Evolutionary conservation across 176 grass and related monocot genomes (phyloP).

Genomic region (Tuctoria greenei): DNA sequence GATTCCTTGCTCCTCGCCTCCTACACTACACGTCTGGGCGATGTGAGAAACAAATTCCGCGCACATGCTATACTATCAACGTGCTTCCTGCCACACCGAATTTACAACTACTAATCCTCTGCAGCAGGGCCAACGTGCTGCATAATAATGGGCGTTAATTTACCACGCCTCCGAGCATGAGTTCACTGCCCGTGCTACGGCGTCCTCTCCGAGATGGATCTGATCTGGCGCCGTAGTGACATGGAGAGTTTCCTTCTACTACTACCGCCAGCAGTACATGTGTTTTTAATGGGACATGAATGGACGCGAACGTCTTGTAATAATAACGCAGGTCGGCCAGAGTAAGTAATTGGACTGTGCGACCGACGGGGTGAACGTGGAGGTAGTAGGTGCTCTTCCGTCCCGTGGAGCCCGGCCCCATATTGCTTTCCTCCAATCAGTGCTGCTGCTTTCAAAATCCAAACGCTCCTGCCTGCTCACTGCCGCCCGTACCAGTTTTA

Average conservation of each 20-base stretch:
- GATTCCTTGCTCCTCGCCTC: conserved; percentile 10
- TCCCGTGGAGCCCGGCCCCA: not conserved
- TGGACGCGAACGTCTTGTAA: not conserved
- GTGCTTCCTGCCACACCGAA: not conserved
- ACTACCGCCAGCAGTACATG: not conserved
- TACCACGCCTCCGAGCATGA: not conserved
- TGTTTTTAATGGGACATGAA: conserved; percentile 28
- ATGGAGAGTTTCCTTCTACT: not conserved
- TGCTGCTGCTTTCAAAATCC: not conserved
- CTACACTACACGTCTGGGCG: not conserved
- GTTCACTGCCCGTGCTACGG: not conserved
- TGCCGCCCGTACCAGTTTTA: not conserved
- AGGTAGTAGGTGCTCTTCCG: conserved; percentile 7
- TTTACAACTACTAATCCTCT: not conserved
- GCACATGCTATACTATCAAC: conserved; percentile 10
- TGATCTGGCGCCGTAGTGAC: conserved; percentile 23
- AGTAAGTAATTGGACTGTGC: conserved; percentile 19
- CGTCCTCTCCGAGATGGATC: conserved; percentile 34
- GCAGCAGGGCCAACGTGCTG: not conserved
- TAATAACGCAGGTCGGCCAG: conserved; percentile 16
- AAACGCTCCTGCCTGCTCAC: not conserved
- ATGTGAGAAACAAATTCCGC: conserved; percentile 13
- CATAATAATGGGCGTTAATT: not conserved
- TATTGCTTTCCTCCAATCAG: not conserved
- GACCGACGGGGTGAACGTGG: conserved; percentile 3